Base-by-base conservation (phyloP, 768 basidiomycete species). In the Hortiboletus campestris region DNA sequence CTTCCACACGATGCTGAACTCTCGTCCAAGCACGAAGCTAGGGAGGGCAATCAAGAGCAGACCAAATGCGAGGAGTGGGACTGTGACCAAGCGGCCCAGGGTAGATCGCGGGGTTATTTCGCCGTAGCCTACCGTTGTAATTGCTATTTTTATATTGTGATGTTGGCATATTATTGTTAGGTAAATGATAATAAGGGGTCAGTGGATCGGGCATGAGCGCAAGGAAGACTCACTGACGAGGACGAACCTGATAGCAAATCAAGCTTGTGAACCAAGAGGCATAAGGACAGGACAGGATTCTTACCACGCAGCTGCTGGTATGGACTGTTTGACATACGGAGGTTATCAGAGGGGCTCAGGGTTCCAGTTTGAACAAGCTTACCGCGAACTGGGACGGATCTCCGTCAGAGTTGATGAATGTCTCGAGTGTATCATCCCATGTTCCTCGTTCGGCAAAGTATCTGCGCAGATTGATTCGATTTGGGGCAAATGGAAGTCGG, bases 1-100 rank as follows among this genome's bases (percentile, higher is more conserved):
- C 54, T 94, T 91, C 89, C 93, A 97, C 1, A 94, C 90, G 13
- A 86, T 75, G 56, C 91, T 91, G 68, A 97, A 97, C 67, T 97
- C 93, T 36, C 93, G 76, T 0, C 94, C 94, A 14, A 97, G 83
- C 1, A 97, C 94, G 65, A 97, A 96, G 64, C 85, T 89, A 8
- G 94, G 94, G 6, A 96, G 79, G 0, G 94, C 94, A 65, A 97
- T 94, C 40, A 95, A 78, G 0, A 97, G 78, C 11, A 96, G 78
- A 3, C 94, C 94, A 62, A 91, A 95, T 13, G 91, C 80, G 46
- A 97, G 84, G 19, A 97, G 80, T 0, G 94, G 94, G 1, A 95
- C 74, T 0, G 94, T 93, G 61, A 96, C 76, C 35, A 95, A 75
- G 2, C 91, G 85, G 0, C 94, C 94, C n/a, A 95, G 77, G 70